Evolutionary conservation across 2,329 filamentous ascomycete genomes (phyloP), one percentile per base, ranked within the genome.

Genomic region (Berkeleyomyces rouxiae): DNA sequence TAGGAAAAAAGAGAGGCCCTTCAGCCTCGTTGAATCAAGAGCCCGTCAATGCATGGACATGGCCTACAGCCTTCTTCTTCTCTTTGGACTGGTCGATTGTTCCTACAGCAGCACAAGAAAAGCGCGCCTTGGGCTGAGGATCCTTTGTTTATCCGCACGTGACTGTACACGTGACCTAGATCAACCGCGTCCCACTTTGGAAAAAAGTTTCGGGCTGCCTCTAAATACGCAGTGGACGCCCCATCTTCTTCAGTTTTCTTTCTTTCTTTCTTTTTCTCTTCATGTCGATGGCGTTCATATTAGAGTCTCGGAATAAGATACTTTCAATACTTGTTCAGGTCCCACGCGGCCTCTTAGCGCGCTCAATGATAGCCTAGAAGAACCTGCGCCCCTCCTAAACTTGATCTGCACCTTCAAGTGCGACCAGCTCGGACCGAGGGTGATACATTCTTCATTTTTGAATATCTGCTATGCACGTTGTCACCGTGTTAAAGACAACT

Each of bases 241-340:
- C 46, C 11, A 7, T 31, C 33, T 2, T 42, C 49, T 59, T 61
- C 4, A 11, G 7, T 44, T 59, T 68, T 66, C 64, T 65, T 71
- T 71, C 71, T 70, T 73, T 73, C 74, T 75, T 76, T 78, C 76
- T 75, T 73, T 74, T 78, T 74, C 74, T 77, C 78, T 75, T 79
- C 92, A 88, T 89, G 85, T 89, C 83, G 82, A 72, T 58, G 84
- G 86, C 90, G 86, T 87, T 86, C 83, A 88, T 88, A 88, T 92
- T 97, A 97, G 93, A 99, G 93, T 99, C 93, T 95, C 92, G 91
- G 87, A 87, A 84, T 84, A 88, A 84, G 87, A 83, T 58, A 62
- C 74, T 72, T 72, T 91, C 88, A 89, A 82, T 97, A 82, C 87
- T 90, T 90, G 84, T 88, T 89, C 88, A 95, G 89, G 82, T 86